Conservation (phyloP, 2,329 filamentous ascomycete genomes). For the Thielaviopsis musarum region DNA sequence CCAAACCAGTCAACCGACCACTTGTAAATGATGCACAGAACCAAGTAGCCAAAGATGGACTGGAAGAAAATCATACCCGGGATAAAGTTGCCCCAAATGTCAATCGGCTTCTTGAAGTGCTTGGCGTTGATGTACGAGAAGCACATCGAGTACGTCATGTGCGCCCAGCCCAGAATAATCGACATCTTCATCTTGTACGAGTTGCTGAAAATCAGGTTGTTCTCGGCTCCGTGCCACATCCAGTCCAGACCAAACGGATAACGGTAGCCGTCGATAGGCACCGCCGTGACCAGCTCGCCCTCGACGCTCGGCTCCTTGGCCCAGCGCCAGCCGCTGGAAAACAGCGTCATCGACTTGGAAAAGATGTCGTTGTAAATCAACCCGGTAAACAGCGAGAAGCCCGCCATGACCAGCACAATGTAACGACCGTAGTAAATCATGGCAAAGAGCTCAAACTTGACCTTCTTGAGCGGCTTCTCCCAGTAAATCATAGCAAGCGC, state of each 20-base stretch:
- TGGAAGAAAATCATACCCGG: constrained; percentile 99
- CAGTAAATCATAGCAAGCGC: constrained; percentile 90
- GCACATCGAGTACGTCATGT: constrained; percentile 97
- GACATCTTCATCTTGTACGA: constrained; percentile 99
- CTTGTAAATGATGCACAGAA: constrained; percentile 90
- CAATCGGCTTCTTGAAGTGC: constrained; percentile 87
- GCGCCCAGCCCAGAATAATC: constrained; percentile 89
- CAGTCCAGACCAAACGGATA: constrained; percentile 94
- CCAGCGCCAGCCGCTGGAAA: constrained; percentile 81
- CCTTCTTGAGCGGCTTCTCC: constrained; percentile 85
- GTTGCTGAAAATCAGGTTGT: constrained; percentile 90
- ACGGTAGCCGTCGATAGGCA: constrained; percentile 57
- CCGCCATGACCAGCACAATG: constrained; percentile 94
- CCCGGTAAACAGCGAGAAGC: constrained; percentile 94
- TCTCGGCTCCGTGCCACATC: constrained; percentile 93
- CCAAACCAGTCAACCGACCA: constrained; percentile 77
- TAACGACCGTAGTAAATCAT: constrained; percentile 99
- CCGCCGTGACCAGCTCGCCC: constrained; percentile 46
- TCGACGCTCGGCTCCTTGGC: constrained; percentile 40
- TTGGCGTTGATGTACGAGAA: constrained; percentile 84
- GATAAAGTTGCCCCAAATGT: constrained; percentile 94
- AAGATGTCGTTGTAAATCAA: constrained; percentile 97
- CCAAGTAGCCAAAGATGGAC: constrained; percentile 91
- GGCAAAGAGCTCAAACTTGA: constrained; percentile 80
- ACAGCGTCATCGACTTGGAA: constrained; percentile 80